A percentile compares a stretch with the other conserved stretches of the same genome.
phyloP scores from a whole-genome alignment of 1,139 yeast genomes.

The Geotrichum citri-aurantii region DNA sequence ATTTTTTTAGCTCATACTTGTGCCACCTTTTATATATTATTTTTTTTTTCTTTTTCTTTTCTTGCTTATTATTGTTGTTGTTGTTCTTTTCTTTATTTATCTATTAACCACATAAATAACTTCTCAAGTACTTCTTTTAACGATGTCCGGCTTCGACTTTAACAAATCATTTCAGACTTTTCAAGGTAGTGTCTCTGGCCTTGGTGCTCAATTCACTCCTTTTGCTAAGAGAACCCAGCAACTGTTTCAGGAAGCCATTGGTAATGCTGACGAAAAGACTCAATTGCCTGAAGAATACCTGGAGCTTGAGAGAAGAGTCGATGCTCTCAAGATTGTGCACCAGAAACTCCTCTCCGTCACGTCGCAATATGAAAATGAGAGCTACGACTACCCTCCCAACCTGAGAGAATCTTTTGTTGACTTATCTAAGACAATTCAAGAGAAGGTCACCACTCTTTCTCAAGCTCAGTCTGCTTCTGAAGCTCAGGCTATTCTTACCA shows the following conservation, averaged over 20 bases:
- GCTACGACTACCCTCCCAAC: conserved; percentile 84
- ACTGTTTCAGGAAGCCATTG: conserved; percentile 71
- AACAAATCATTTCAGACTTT: conserved; percentile 38
- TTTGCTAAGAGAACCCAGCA: conserved; percentile 80
- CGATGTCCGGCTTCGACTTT: conserved; percentile 19
- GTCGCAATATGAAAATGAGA: conserved; percentile 64
- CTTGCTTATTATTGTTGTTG: neutral
- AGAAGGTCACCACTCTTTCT: conserved; percentile 62
- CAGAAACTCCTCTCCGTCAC: conserved; percentile 69
- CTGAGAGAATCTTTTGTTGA: conserved; percentile 65
- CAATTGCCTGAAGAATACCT: conserved; percentile 79
- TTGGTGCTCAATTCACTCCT: conserved; percentile 44
- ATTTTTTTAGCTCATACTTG: neutral
- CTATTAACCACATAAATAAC: neutral
- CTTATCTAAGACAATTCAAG: conserved; percentile 61
- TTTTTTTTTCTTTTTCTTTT: neutral
- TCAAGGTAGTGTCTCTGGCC: conserved; percentile 35
- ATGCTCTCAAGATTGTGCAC: conserved; percentile 67
- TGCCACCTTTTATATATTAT: neutral
- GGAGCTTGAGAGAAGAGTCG: conserved; percentile 69
- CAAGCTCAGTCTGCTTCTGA: conserved; percentile 76
- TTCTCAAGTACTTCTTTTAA: neutral
- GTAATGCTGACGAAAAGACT: conserved; percentile 72
- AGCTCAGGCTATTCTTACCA: conserved; percentile 68
- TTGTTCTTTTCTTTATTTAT: neutral